Conservation (phyloP, 495 filamentous ascomycete genomes). For the Apiosordaria backusii region DNA sequence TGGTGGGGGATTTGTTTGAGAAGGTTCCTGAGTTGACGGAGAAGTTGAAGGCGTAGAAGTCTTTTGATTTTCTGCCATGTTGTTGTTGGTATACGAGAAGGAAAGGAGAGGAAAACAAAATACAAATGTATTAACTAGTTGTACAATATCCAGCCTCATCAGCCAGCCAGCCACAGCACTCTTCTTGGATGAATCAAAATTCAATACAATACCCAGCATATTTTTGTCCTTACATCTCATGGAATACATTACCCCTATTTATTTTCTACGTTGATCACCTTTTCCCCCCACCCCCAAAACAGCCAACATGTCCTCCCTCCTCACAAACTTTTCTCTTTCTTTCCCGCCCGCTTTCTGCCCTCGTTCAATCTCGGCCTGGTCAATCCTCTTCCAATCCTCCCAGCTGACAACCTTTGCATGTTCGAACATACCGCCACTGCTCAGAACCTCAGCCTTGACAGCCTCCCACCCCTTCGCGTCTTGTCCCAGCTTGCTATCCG, state of each 20-base stretch:
- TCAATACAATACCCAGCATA: no score
- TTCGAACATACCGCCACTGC: slow-evolving; percentile 27
- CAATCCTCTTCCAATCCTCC: slow-evolving; percentile 84
- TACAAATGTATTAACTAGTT: slow-evolving; percentile 19
- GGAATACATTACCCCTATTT: slow-evolving; percentile 7
- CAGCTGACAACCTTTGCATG: slow-evolving; percentile 60
- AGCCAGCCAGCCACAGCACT: not conserved
- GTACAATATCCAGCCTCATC: not conserved
- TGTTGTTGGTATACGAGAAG: not conserved
- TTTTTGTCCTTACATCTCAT: no score
- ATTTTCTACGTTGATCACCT: not conserved
- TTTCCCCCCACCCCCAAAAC: slow-evolving; percentile 40
- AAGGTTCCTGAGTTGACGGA: slow-evolving; percentile 94
- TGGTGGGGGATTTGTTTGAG: slow-evolving; percentile 93
- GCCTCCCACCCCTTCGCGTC: slow-evolving; percentile 69
- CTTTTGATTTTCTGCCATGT: not conserved
- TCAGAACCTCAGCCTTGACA: slow-evolving; percentile 38
- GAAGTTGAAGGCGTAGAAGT: slow-evolving; percentile 65
- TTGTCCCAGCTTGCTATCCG: slow-evolving; percentile 16
- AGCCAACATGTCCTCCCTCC: slow-evolving; percentile 73
- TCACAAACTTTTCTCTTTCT: slow-evolving; percentile 78
- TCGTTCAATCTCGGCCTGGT: slow-evolving; percentile 65
- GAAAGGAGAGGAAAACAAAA: not conserved
- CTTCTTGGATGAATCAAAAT: not conserved
- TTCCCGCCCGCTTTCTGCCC: slow-evolving; percentile 64